Percentiles rank a stretch among this genome's conserved stretches.
These are phyloP conservation scores for Podospora pseudopauciseta DNA, from an alignment of 495 filamentous ascomycete species.

Conservation along the genomic window DNA sequence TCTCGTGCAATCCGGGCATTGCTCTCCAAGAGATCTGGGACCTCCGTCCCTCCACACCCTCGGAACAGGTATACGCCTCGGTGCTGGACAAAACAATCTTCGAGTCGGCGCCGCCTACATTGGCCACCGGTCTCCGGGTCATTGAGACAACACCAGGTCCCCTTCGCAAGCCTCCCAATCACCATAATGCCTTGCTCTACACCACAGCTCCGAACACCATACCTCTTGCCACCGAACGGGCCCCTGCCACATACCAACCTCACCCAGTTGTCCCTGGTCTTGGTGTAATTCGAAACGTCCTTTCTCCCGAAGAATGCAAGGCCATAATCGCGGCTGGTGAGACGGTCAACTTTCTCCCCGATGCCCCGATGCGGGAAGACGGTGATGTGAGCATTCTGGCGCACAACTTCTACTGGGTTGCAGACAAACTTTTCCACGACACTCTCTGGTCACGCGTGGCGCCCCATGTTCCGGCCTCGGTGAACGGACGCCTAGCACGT, in stretches of 20 bases:
- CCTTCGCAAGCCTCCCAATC: constrained; percentile 47
- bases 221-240: constrained; percentile 27
- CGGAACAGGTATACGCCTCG: constrained; percentile 31
- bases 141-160: constrained; percentile 44
- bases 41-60: constrained; percentile 19
- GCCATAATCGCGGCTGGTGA: constrained; percentile 47
- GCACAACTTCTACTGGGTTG: constrained; percentile 53
- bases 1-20: constrained; percentile 26
- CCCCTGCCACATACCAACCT: constrained; percentile 30
- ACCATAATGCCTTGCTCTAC: constrained; percentile 45
- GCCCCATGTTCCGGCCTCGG: constrained; percentile 33
- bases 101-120: constrained; percentile 13
- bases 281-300: constrained; percentile 36
- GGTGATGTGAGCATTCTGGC: constrained; percentile 45
- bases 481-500: constrained; percentile 37
- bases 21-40: constrained; percentile 37
- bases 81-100: constrained; percentile 38
- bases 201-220: constrained; percentile 37
- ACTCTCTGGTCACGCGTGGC: constrained; percentile 43
- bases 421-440: constrained; percentile 40
- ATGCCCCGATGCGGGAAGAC: constrained; percentile 44
- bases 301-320: constrained; percentile 40
- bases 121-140: constrained; percentile 30
- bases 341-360: constrained; percentile 43
- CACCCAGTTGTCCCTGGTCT: constrained; percentile 44